phyloP scores from a whole-genome alignment of 352 stramenopile species.

The Globisporangium cederbergense region DNA sequence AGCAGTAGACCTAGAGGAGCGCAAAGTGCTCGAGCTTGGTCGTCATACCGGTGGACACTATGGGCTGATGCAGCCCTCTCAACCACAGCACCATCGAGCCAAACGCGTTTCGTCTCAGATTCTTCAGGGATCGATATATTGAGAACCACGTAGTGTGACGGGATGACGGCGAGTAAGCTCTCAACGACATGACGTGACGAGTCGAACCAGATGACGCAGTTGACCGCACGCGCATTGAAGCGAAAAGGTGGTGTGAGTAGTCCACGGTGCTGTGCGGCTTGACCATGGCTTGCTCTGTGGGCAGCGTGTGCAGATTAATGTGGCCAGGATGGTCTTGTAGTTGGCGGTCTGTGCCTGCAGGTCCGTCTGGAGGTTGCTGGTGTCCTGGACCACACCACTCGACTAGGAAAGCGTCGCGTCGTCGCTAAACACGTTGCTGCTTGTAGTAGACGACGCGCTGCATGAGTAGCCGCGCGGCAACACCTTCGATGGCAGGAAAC shows the following conservation, averaged over 20 bases:
- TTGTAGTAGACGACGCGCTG: not conserved
- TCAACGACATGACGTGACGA: not conserved
- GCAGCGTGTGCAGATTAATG: slow-evolving; percentile 10
- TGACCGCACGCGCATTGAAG: not conserved
- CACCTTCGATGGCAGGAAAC: not conserved
- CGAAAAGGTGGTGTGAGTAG: not conserved
- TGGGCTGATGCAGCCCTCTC: not conserved
- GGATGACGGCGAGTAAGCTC: not conserved
- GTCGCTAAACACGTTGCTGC: not conserved
- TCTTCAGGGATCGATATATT: slow-evolving; percentile 7
- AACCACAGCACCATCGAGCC: not conserved
- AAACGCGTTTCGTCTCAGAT: not conserved
- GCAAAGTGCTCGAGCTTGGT: not conserved
- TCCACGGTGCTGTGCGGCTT: not conserved
- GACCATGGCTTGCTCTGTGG: not conserved
- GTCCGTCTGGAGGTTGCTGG: slow-evolving; percentile 2
- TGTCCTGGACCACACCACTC: not conserved
- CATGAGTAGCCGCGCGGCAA: slow-evolving; percentile 5
- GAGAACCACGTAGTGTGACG: slow-evolving; percentile 2
- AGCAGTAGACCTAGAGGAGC: slow-evolving; percentile 11
- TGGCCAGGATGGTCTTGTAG: slow-evolving; percentile 16
- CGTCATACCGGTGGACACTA: not conserved
- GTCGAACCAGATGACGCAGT: not conserved
- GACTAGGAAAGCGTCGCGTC: not conserved
- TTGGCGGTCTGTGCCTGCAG: slow-evolving; percentile 9